Evolutionary conservation across 2,329 filamentous ascomycete genomes (phyloP).

Genomic region (Ophiostoma ulmi): DNA sequence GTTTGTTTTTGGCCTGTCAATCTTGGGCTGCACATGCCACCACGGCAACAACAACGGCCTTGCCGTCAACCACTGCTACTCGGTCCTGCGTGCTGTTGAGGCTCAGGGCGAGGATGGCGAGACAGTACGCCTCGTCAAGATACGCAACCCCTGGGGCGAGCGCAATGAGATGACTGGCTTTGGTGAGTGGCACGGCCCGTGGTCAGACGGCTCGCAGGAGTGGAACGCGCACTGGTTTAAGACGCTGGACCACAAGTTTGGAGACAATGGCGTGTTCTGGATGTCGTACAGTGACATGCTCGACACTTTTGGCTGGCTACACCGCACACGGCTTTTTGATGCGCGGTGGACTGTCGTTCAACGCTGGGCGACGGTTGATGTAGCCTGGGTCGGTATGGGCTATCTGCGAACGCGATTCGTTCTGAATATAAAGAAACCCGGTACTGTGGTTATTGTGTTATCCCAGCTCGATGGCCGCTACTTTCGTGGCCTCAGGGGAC

Average conservation of each 20-base stretch:
- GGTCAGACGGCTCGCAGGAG: constrained; percentile 67
- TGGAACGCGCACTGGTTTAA: constrained; percentile 71
- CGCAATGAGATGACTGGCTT: constrained; percentile 36
- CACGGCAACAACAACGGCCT: constrained; percentile 21
- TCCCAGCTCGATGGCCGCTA: constrained; percentile 45
- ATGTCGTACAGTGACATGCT: constrained; percentile 44
- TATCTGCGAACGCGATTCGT: constrained; percentile 44
- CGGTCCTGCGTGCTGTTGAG: constrained; percentile 45
- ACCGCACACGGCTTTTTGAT: constrained; percentile 45
- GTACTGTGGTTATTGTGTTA: constrained; percentile 42
- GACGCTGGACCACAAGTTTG: constrained; percentile 60
- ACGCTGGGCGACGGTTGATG: constrained; percentile 41
- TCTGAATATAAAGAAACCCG: constrained; percentile 39
- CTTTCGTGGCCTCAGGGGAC: constrained; percentile 42
- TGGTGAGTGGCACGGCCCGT: constrained; percentile 65
- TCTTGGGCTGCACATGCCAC: constrained; percentile 29
- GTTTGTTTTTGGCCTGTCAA: constrained; percentile 54
- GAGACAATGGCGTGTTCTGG: constrained; percentile 58
- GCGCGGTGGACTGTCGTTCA: constrained; percentile 43
- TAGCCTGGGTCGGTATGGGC: constrained; percentile 42
- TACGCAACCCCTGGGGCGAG: constrained; percentile 65
- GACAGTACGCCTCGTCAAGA: constrained; percentile 39
- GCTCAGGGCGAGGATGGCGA: constrained; percentile 40
- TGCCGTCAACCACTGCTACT: constrained; percentile 46
- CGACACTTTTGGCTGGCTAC: constrained; percentile 41